phyloP scores from a whole-genome alignment of 1,284 basidiomycete genomes.

The Cronartium quercuum region DNA sequence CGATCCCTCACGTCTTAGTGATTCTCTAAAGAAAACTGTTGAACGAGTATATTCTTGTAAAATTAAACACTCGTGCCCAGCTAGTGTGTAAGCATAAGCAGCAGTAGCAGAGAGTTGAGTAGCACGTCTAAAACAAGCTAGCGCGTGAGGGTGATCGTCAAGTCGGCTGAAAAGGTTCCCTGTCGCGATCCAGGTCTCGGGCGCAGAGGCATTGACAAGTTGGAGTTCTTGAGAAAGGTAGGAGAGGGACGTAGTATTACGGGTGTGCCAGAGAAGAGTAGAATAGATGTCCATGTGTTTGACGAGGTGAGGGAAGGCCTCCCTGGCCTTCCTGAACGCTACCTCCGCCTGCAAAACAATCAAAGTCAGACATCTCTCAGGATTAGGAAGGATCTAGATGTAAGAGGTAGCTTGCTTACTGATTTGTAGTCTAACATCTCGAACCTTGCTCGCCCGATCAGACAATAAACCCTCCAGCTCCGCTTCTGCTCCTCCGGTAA shows the following conservation, averaged over 20 bases:
- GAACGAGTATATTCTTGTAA: conserved; percentile 87
- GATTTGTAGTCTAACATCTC: conserved; percentile 76
- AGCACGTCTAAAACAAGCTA: conserved; percentile 84
- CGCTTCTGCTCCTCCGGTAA: conserved; percentile 69
- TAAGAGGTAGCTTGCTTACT: conserved; percentile 54
- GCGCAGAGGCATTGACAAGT: conserved; percentile 65
- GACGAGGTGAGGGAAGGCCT: conserved; percentile 73
- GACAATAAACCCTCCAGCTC: conserved; percentile 62
- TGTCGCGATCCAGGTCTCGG: conserved; percentile 82
- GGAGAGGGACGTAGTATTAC: conserved; percentile 70
- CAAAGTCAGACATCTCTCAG: background rate
- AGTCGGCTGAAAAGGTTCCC: conserved; percentile 88
- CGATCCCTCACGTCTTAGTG: conserved; percentile 68
- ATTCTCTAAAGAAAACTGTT: conserved; percentile 78
- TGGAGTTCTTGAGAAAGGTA: conserved; percentile 83
- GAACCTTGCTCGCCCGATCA: conserved; percentile 77
- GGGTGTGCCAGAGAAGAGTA: conserved; percentile 85
- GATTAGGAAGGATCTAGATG: background rate
- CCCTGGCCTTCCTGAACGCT: conserved; percentile 70
- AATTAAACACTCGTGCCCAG: conserved; percentile 80
- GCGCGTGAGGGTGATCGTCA: conserved; percentile 79
- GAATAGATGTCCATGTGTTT: conserved; percentile 90
- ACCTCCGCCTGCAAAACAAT: conserved; percentile 63
- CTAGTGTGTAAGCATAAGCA: conserved; percentile 78
- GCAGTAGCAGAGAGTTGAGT: conserved; percentile 47